A percentile compares a stretch with the other conserved stretches of the same genome.
Conservation (phyloP, 352 stramenopile genomes). For the Globisporangium abappressorium region DNA sequence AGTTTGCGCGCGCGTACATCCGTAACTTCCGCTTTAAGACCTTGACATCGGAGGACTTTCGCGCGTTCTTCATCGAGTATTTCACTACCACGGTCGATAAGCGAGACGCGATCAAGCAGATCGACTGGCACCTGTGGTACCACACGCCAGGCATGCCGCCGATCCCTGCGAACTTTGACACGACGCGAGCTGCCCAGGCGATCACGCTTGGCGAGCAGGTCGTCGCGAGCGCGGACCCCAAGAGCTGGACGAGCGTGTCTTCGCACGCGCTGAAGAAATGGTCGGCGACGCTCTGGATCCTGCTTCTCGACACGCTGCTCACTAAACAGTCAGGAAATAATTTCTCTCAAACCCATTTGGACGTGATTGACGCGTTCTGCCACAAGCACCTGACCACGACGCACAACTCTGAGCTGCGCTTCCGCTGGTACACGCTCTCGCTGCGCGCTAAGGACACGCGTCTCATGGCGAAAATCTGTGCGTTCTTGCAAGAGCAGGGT, state of each 20-base stretch:
- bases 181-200: slow-evolving; percentile 57
- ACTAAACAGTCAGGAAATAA: background rate
- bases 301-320: slow-evolving; percentile 59
- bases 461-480: slow-evolving; percentile 33
- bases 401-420: slow-evolving; percentile 67
- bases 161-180: slow-evolving; percentile 86
- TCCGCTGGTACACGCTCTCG: slow-evolving; percentile 65
- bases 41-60: slow-evolving; percentile 82
- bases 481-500: slow-evolving; percentile 63
- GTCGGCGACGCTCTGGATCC: slow-evolving; percentile 50
- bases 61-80: slow-evolving; percentile 64
- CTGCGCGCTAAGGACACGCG: slow-evolving; percentile 48
- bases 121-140: slow-evolving; percentile 95
- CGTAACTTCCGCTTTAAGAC: slow-evolving; percentile 86
- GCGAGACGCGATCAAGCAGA: slow-evolving; percentile 35
- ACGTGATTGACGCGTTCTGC: slow-evolving; percentile 58
- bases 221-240: slow-evolving; percentile 18
- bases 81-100: slow-evolving; percentile 53
- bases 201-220: slow-evolving; percentile 44
- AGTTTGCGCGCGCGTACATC: slow-evolving; percentile 93
- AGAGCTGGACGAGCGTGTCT: slow-evolving; percentile 26
- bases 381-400: slow-evolving; percentile 43
- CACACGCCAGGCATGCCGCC: slow-evolving; percentile 87
- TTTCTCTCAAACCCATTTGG: slow-evolving; percentile 28
- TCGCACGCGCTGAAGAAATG: slow-evolving; percentile 21